Percentiles rank a stretch among this genome's conserved stretches.
phyloP scores from a whole-genome alignment of 257 asterid species.

The Przewalskia tangutica region DNA sequence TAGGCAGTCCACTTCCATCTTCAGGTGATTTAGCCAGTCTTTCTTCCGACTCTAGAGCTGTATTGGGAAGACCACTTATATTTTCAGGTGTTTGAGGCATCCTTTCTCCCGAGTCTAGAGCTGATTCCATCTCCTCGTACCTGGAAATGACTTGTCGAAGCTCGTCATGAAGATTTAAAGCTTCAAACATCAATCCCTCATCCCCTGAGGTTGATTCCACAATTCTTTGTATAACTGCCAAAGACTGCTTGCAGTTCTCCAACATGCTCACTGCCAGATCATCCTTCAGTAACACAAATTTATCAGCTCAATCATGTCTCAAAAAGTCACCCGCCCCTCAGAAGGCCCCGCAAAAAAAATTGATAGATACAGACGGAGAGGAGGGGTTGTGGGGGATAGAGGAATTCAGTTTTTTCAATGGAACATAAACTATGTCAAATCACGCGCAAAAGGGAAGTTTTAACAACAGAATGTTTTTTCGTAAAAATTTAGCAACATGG shows the following conservation, averaged over 20 bases:
- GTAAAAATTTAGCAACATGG: neutral
- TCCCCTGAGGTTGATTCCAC: constrained; percentile 70
- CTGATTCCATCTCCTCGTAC: constrained; percentile 45
- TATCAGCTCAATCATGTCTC: neutral
- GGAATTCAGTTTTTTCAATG: neutral
- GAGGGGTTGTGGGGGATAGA: neutral
- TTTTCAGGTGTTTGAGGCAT: constrained; percentile 8
- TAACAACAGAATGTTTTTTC: neutral
- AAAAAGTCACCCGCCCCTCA: neutral
- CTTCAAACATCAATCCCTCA: constrained; percentile 78
- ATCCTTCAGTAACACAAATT: constrained; percentile 39
- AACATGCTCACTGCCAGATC: constrained; percentile 62
- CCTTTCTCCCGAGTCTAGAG: constrained; percentile 23
- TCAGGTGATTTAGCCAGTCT: constrained; percentile 11
- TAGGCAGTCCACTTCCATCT: constrained; percentile 15
- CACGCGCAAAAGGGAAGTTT: neutral
- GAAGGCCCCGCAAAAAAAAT: neutral
- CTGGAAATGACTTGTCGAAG: constrained; percentile 52
- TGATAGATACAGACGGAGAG: too few species aligned
- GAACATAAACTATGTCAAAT: neutral
- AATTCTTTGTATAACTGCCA: constrained; percentile 54
- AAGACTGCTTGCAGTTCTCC: constrained; percentile 68
- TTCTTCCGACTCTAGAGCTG: constrained; percentile 31
- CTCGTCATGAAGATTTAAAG: constrained; percentile 80
- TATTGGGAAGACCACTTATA: constrained; percentile 1